These are phyloP conservation scores for Botryosphaeria agaves DNA, from an alignment of 2,329 filamentous ascomycete genomes.

Conservation along the genomic window DNA sequence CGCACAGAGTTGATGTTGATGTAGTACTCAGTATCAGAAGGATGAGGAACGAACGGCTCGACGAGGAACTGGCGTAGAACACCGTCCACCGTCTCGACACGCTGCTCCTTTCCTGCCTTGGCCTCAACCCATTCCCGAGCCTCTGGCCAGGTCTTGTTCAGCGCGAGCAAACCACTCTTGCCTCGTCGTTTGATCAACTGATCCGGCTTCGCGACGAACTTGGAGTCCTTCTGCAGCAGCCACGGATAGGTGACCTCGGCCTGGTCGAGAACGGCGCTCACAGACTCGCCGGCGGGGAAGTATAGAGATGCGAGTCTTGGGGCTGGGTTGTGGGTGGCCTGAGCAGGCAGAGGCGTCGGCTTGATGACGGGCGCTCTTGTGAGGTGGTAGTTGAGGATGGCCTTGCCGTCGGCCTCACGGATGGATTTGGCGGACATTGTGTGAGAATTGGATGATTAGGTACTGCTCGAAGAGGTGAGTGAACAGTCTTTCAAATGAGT, in stretches of 20 bases:
- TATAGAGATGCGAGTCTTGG: conserved; percentile 79
- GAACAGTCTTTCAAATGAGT: not conserved
- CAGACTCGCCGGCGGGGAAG: conserved; percentile 77
- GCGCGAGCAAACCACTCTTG: conserved; percentile 88
- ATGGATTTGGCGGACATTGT: conserved; percentile 94
- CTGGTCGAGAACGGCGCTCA: conserved; percentile 77
- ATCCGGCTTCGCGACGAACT: conserved; percentile 98
- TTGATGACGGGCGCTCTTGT: conserved; percentile 95
- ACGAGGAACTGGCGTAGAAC: conserved; percentile 89
- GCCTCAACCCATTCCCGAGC: conserved; percentile 86
- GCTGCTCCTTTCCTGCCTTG: conserved; percentile 77
- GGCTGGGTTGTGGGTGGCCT: conserved; percentile 80
- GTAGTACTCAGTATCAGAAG: conserved; percentile 94
- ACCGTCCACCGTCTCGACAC: conserved; percentile 84
- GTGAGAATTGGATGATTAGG: conserved; percentile 5
- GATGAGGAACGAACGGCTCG: conserved; percentile 95
- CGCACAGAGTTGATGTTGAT: conserved; percentile 99
- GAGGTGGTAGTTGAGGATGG: conserved; percentile 99
- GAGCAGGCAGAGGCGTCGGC: conserved; percentile 75
- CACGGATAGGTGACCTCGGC: conserved; percentile 95
- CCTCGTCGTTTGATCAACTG: conserved; percentile 99
- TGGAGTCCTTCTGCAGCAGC: conserved; percentile 66
- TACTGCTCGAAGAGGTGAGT: not conserved
- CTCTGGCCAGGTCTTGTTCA: conserved; percentile 96
- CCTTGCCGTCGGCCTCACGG: conserved; percentile 98